phyloP scores from a whole-genome alignment of 1,284 basidiomycete genomes.

The Earliella scabrosa region DNA sequence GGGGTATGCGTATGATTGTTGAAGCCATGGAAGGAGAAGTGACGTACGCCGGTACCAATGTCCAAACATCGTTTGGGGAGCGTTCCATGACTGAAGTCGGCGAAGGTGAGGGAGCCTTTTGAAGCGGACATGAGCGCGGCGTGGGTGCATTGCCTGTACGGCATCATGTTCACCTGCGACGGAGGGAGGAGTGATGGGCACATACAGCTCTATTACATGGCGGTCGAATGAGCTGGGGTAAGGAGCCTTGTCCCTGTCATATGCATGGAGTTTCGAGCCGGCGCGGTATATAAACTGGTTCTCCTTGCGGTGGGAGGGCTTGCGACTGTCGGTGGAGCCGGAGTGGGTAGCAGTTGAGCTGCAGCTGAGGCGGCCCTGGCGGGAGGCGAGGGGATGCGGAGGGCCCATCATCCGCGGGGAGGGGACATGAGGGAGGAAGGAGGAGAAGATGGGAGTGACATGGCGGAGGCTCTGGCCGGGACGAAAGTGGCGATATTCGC shows the following conservation, averaged over 20 bases:
- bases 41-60: conserved; percentile 71
- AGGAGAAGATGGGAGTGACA: conserved; percentile 19
- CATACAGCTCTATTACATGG: conserved; percentile 68
- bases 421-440: conserved; percentile 7
- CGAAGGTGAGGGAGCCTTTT: conserved; percentile 56
- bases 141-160: conserved; percentile 58
- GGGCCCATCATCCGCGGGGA: conserved; percentile 14
- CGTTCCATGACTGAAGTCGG: conserved; percentile 48
- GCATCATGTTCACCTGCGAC: background rate
- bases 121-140: conserved; percentile 54
- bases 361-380: conserved; percentile 26
- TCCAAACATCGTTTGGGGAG: conserved; percentile 59
- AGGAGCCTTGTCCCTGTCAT: conserved; percentile 74
- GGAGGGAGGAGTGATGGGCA: conserved; percentile 9
- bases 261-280: conserved; percentile 66
- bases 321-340: conserved; percentile 44
- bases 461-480: conserved; percentile 8
- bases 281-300: conserved; percentile 59
- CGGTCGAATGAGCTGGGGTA: conserved; percentile 71
- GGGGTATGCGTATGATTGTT: conserved; percentile 1
- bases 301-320: conserved; percentile 65
- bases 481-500: conserved; percentile 15
- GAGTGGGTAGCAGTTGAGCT: conserved; percentile 18
- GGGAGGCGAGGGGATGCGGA: conserved; percentile 15
- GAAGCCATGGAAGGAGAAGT: background rate